Conservation (phyloP, 2,329 filamentous ascomycete species). For the Aspergillus ruber region DNA sequence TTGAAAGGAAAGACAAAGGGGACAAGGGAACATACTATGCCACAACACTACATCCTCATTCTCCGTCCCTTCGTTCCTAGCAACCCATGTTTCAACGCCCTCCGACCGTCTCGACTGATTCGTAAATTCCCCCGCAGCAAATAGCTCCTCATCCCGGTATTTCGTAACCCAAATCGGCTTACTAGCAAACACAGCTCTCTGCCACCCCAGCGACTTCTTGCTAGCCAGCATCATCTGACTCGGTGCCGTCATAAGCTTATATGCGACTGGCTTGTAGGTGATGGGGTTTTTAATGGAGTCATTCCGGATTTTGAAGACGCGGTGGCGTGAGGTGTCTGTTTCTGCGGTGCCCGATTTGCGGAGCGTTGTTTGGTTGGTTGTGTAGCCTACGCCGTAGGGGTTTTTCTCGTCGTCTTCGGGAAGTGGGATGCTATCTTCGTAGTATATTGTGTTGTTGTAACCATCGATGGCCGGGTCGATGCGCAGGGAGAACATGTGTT, state of each 20-base stretch:
- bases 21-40: conserved; percentile 27
- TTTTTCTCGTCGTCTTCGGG: conserved; percentile 45
- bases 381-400: conserved; percentile 49
- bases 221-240: conserved; percentile 55
- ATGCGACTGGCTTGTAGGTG: conserved; percentile 49
- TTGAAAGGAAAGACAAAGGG: conserved; percentile 25
- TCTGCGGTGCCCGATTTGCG: conserved; percentile 44
- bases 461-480: conserved; percentile 59
- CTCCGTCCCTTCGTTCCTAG: conserved; percentile 41
- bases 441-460: conserved; percentile 48
- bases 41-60: conserved; percentile 39
- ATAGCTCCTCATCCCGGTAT: conserved; percentile 49
- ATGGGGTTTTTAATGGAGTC: conserved; percentile 46
- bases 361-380: conserved; percentile 43
- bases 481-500: conserved; percentile 67
- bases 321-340: conserved; percentile 42
- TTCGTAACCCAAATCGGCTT: conserved; percentile 52
- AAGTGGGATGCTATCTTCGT: conserved; percentile 57
- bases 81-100: conserved; percentile 49
- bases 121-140: conserved; percentile 50
- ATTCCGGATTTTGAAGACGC: conserved; percentile 56
- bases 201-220: conserved; percentile 41
- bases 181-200: conserved; percentile 50
- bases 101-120: conserved; percentile 51
- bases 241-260: conserved; percentile 51